These are phyloP conservation scores for Aspergillus japonicus DNA, from an alignment of 2,329 filamentous ascomycete genomes.

Conservation along the genomic window DNA sequence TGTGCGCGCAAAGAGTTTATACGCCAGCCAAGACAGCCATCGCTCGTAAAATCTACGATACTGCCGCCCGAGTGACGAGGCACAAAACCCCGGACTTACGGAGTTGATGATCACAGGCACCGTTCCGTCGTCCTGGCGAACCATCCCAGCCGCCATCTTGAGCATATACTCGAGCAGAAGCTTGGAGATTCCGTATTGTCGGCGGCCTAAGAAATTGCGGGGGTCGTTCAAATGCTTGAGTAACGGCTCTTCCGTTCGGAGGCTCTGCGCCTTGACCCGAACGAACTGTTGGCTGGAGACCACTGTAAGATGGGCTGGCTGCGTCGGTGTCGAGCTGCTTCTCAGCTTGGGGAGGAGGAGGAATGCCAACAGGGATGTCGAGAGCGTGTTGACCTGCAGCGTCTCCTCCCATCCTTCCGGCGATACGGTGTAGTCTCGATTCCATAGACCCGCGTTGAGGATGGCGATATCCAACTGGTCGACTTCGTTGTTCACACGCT, in stretches of 20 bases:
- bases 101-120: constrained; percentile 46
- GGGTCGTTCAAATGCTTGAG: constrained; percentile 37
- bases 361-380: constrained; percentile 55
- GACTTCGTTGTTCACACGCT: constrained; percentile 37
- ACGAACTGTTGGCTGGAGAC: constrained; percentile 46
- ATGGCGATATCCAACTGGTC: constrained; percentile 46
- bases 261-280: constrained; percentile 31
- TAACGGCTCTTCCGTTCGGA: constrained; percentile 31
- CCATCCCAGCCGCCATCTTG: constrained; percentile 36
- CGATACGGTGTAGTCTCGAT: constrained; percentile 36
- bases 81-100: constrained; percentile 46
- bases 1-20: constrained; percentile 42
- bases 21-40: constrained; percentile 35
- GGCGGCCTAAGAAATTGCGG: constrained; percentile 29
- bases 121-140: constrained; percentile 34
- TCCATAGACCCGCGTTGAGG: constrained; percentile 48
- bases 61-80: constrained; percentile 43
- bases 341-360: constrained; percentile 52
- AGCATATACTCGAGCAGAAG: constrained; percentile 45
- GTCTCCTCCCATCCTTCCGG: constrained; percentile 52
- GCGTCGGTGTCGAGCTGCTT: constrained; percentile 30
- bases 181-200: constrained; percentile 45
- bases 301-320: constrained; percentile 44
- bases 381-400: constrained; percentile 59
- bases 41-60: constrained; percentile 38